Base-by-base conservation (phyloP, 164 flowering plant species). In the Chimonanthus salicifolius region DNA sequence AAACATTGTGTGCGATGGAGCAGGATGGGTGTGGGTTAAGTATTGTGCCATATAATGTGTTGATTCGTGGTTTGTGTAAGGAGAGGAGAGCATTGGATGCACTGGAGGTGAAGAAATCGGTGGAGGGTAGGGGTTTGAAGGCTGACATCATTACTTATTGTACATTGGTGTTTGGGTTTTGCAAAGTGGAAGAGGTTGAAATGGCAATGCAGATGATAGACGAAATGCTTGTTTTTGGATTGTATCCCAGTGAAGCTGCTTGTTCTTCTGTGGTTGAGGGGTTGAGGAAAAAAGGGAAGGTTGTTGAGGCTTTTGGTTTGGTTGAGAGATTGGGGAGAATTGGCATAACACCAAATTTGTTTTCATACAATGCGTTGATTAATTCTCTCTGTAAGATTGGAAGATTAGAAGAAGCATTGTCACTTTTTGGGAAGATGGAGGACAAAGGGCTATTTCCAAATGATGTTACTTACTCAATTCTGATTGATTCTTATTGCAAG, bases 41-140 rank as follows among this genome's bases (percentile, higher is more conserved):
- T 83, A 76, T 92, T 21, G 90, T 89, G 4, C 64, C 79, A 4
- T 90, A 89, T 76, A 94, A 94, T 85, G 87, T 86, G 70, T 77
- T 92, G 82, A 90, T 94, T 70, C 86, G 87, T 70, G 92, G 94
- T 11, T 84, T 94, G 18, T 94, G 96, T 77, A 92, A 83, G 82
- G 72, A 72, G 72, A 74, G 72, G 69, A 82, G 87, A 74, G 87
- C 76, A 60, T 69, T 58, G 72, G 92, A 92, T 80, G 99, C 95
- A 15, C 49, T 91, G 20, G 87, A 88, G 74, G 74, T 89, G 33
- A 94, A 92, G 88, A 86, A 84, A 68, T 71, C 6, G 21, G 75
- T 91, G 71, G 49, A 75, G 21, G 7, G 5, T 0, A 89, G 82
- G 75, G 93, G 90, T 58, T 71, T 90, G 85, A 79, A 75, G 78